Conservation (phyloP, 306 rosid genomes). For the Quillaja saponaria region DNA sequence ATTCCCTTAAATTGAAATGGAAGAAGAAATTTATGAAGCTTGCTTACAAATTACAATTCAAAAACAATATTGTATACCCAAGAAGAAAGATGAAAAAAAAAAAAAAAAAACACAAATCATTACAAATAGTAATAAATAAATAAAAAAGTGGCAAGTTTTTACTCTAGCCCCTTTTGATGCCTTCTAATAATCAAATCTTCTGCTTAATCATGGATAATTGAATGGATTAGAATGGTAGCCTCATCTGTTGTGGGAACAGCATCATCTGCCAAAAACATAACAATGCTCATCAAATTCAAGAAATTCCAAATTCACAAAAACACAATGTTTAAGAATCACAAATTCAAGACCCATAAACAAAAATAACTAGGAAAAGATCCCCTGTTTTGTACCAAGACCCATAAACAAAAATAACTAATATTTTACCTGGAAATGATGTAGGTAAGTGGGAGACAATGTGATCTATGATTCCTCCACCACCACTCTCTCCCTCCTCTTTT, state of each 20-base stretch:
- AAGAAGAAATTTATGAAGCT: too few species aligned
- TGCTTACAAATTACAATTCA: too few species aligned
- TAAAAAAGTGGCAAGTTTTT: neutral
- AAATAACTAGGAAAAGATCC: neutral
- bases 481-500: constrained; percentile 14
- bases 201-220: constrained; percentile 39
- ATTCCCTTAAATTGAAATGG: too few species aligned
- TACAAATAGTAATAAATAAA: too few species aligned
- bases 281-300: neutral
- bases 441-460: constrained; percentile 50
- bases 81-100: too few species aligned
- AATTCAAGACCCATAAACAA: neutral
- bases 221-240: constrained; percentile 49
- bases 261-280: constrained; percentile 30
- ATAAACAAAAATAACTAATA: too few species aligned
- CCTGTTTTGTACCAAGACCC: too few species aligned
- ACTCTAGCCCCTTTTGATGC: neutral
- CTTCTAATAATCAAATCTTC: too few species aligned
- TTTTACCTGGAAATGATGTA: constrained; percentile 43
- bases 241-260: constrained; percentile 48
- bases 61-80: too few species aligned
- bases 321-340: neutral
- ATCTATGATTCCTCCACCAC: constrained; percentile 38
- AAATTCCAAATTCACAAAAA: too few species aligned
- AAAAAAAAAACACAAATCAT: too few species aligned